Evolutionary conservation across 2,329 filamentous ascomycete genomes (phyloP).

Genomic region (Hypocreales sp.): DNA sequence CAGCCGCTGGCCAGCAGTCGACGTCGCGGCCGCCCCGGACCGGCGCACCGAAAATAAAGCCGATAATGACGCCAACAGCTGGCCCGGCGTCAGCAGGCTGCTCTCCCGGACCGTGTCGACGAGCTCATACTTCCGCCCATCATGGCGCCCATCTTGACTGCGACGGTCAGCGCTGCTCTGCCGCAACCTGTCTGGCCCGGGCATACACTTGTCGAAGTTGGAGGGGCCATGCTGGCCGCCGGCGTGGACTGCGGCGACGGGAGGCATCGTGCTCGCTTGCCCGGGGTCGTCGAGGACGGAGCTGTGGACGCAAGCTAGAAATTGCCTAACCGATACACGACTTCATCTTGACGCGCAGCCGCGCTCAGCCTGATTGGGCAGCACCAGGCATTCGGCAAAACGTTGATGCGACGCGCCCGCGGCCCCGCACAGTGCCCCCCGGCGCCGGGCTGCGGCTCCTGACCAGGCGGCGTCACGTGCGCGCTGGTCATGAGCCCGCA

Average conservation of each 20-base stretch:
- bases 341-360: too few species aligned
- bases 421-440: too few species aligned
- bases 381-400: too few species aligned
- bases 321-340: too few species aligned
- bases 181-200: constrained; percentile 1
- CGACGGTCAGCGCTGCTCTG: constrained; percentile 3
- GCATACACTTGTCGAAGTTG: constrained; percentile 38
- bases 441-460: too few species aligned
- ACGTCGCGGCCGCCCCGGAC: background rate
- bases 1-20: constrained; percentile 1
- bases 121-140: constrained; percentile 87
- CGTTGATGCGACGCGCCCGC: too few species aligned
- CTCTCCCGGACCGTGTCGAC: constrained; percentile 1
- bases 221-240: constrained; percentile 31
- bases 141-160: constrained; percentile 83
- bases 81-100: constrained; percentile 14
- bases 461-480: too few species aligned
- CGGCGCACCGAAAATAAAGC: constrained; percentile 80
- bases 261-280: constrained; percentile 19
- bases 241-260: constrained; percentile 20
- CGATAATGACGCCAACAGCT: constrained; percentile 94
- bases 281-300: too few species aligned
- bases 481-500: too few species aligned
- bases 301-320: too few species aligned
- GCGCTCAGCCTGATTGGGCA: too few species aligned